These are phyloP conservation scores for Cenchrus americanus DNA, from an alignment of 176 grass and related monocot species.

Conservation along the genomic window DNA sequence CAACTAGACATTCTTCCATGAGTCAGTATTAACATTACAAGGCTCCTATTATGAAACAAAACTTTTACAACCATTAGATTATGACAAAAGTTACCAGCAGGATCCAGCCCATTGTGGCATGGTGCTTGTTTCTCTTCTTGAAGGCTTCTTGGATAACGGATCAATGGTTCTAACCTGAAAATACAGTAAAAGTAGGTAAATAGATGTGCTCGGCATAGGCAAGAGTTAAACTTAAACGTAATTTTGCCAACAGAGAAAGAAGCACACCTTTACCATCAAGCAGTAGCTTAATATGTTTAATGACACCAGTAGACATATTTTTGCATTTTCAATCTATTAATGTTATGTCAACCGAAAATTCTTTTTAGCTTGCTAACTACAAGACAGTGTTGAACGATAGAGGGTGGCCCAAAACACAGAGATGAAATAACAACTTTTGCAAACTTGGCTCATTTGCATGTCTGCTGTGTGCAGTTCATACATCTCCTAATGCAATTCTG, in stretches of 20 bases:
- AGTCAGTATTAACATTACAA: background rate
- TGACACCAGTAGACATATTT: constrained; percentile 25
- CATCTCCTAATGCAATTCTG: background rate
- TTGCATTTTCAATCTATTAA: background rate
- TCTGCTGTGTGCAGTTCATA: background rate
- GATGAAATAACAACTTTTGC: background rate
- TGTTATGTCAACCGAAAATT: background rate
- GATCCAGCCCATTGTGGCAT: constrained; percentile 99
- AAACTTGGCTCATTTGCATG: background rate
- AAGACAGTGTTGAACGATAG: constrained; percentile 3
- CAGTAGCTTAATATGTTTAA: constrained; percentile 25
- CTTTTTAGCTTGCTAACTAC: constrained; percentile 21
- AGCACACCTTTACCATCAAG: background rate
- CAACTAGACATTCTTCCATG: background rate
- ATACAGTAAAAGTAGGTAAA: constrained; percentile 33
- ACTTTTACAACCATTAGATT: constrained; percentile 24
- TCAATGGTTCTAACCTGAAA: constrained; percentile 80
- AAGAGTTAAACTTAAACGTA: constrained; percentile 23
- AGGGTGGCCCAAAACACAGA: background rate
- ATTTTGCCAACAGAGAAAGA: constrained; percentile 9
- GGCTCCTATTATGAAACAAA: background rate
- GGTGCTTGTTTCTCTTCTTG: constrained; percentile 94
- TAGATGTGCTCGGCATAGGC: background rate
- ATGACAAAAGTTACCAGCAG: constrained; percentile 75
- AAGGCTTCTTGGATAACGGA: constrained; percentile 62